phyloP scores from a whole-genome alignment of 495 filamentous ascomycete genomes.

The Penicillium soppii region DNA sequence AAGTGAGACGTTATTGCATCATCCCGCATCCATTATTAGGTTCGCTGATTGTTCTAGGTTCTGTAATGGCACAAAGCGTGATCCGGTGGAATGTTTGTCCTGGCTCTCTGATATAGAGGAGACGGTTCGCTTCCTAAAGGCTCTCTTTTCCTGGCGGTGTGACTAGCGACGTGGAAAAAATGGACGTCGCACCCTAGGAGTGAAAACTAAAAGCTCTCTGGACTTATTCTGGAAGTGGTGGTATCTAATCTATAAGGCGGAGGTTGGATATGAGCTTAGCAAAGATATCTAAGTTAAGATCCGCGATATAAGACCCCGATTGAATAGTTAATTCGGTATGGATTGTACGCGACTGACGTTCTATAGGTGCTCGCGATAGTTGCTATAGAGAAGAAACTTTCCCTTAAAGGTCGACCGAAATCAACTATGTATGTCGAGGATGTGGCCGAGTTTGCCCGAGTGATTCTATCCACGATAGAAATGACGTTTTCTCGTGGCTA shows the following conservation, averaged over 20 bases:
- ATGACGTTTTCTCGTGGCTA: constrained; percentile 32
- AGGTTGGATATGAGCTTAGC: constrained; percentile 18
- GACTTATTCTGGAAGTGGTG: constrained; percentile 41
- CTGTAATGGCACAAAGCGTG: constrained; percentile 15
- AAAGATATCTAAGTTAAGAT: constrained; percentile 29
- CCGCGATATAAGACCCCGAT: constrained; percentile 13
- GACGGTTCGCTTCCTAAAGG: constrained; percentile 30
- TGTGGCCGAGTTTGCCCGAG: constrained; percentile 28
- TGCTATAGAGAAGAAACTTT: constrained; percentile 22
- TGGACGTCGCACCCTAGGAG: constrained; percentile 23
- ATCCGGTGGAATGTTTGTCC: constrained; percentile 21
- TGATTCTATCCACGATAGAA: constrained; percentile 32
- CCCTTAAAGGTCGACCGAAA: constrained; percentile 20
- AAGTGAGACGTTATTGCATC: constrained; percentile 12
- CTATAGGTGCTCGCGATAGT: constrained; percentile 24
- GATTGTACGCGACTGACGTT: constrained; percentile 10
- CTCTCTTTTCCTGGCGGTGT: constrained; percentile 32
- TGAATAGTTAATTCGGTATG: background rate
- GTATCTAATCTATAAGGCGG: constrained; percentile 27
- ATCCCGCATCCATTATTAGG: constrained; percentile 1
- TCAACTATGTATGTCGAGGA: constrained; percentile 37
- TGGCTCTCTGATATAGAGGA: constrained; percentile 29
- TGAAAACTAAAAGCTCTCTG: constrained; percentile 33
- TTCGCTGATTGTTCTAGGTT: constrained; percentile 21
- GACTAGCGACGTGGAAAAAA: constrained; percentile 30